A percentile compares a stretch with the other conserved stretches of the same genome.
phyloP scores from a whole-genome alignment of 495 filamentous ascomycete genomes.

The Penicillium coprophilum region DNA sequence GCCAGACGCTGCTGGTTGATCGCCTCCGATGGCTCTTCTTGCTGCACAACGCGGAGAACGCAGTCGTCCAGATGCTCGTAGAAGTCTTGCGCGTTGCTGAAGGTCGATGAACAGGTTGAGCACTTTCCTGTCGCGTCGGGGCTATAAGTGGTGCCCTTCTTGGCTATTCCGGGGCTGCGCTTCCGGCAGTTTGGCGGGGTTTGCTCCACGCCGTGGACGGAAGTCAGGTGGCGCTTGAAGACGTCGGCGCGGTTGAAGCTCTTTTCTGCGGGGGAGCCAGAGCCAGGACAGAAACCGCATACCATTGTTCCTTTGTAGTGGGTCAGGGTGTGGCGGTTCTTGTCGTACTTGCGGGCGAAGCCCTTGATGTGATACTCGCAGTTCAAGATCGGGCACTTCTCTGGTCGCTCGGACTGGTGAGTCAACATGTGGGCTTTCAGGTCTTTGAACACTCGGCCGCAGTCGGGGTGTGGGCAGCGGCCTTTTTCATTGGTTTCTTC shows the following conservation, averaged over 20 bases:
- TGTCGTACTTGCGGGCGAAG: slow-evolving; percentile 97
- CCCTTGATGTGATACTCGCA: slow-evolving; percentile 97
- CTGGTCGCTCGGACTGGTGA: slow-evolving; percentile 87
- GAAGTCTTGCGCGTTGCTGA: slow-evolving; percentile 94
- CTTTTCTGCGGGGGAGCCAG: slow-evolving; percentile 90
- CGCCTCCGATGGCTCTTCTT: slow-evolving; percentile 92
- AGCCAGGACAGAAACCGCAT: slow-evolving; percentile 94
- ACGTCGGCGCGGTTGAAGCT: slow-evolving; percentile 98
- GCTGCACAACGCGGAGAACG: slow-evolving; percentile 94
- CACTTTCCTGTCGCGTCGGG: slow-evolving; percentile 87
- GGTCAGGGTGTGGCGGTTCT: slow-evolving; percentile 96
- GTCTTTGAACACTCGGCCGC: slow-evolving; percentile 90
- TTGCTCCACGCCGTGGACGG: slow-evolving; percentile 93
- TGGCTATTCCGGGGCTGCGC: slow-evolving; percentile 59
- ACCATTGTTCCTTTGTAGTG: slow-evolving; percentile 99
- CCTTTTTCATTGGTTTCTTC: slow-evolving; percentile 66
- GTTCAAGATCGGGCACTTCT: slow-evolving; percentile 92
- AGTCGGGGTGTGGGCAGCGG: slow-evolving; percentile 80
- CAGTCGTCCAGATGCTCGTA: slow-evolving; percentile 99
- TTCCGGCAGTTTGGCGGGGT: slow-evolving; percentile 93
- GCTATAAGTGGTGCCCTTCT: slow-evolving; percentile 61
- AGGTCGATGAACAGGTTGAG: slow-evolving; percentile 89
- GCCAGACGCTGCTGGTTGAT: slow-evolving; percentile 86
- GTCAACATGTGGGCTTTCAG: slow-evolving; percentile 95
- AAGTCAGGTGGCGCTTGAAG: slow-evolving; percentile 95